Percentiles rank a stretch among this genome's conserved stretches.
phyloP scores from a whole-genome alignment of 2,329 filamentous ascomycete genomes.

The Penicillium oxalicum region DNA sequence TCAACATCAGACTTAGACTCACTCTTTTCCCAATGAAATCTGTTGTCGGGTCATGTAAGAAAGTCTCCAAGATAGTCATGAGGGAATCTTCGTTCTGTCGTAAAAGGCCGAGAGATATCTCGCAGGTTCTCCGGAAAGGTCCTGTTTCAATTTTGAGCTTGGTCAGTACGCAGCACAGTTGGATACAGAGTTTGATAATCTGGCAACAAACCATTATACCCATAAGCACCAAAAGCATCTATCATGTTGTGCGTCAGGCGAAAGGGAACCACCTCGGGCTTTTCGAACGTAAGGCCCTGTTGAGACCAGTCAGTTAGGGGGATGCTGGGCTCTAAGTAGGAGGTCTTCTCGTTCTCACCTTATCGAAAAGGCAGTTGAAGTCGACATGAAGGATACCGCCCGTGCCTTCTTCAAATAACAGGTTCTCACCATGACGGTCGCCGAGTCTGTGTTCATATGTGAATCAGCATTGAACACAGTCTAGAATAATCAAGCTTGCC shows the following conservation, averaged over 20 bases:
- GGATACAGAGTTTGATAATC: background rate
- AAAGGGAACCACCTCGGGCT: slow-evolving; percentile 92
- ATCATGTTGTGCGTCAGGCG: slow-evolving; percentile 98
- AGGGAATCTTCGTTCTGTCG: slow-evolving; percentile 91
- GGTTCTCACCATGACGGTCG: slow-evolving; percentile 95
- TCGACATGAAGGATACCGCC: slow-evolving; percentile 96
- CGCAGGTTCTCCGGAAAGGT: slow-evolving; percentile 83
- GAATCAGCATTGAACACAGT: background rate
- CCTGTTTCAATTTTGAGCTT: slow-evolving; percentile 33
- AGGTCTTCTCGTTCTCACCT: slow-evolving; percentile 37
- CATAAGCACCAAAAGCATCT: slow-evolving; percentile 91
- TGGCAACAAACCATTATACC: slow-evolving; percentile 61
- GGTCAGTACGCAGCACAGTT: slow-evolving; percentile 2
- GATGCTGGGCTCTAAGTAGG: no score
- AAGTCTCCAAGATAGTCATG: slow-evolving; percentile 95
- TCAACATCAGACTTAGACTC: slow-evolving; percentile 4
- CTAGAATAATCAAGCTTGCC: background rate
- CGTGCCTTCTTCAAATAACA: slow-evolving; percentile 87
- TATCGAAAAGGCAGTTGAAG: slow-evolving; percentile 99
- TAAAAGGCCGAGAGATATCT: slow-evolving; percentile 77
- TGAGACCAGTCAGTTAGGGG: slow-evolving; percentile 8
- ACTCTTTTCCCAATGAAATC: slow-evolving; percentile 76
- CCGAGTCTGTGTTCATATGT: slow-evolving; percentile 53
- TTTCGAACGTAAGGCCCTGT: slow-evolving; percentile 78
- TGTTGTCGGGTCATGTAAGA: slow-evolving; percentile 92